Evolutionary conservation across 345 rosid genomes (phyloP).

Genomic region (Euphorbia pulcherrima): DNA sequence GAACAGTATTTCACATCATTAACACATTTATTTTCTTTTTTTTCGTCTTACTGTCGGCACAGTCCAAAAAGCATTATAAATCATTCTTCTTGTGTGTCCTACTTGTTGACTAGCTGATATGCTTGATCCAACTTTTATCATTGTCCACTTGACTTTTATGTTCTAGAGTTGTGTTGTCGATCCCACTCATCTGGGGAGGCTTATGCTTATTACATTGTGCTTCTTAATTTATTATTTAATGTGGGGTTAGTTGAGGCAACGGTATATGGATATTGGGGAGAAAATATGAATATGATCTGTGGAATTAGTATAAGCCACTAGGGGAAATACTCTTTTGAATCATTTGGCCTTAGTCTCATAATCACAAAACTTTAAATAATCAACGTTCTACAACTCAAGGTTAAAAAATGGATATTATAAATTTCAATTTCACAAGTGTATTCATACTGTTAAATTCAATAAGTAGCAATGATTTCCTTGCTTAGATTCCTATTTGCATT

Average conservation of each 20-base stretch:
- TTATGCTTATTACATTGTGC: background rate
- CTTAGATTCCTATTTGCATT: background rate
- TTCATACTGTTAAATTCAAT: background rate
- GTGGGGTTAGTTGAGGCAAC: background rate
- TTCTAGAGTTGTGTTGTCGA: background rate
- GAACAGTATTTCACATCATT: background rate
- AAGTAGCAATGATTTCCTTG: background rate
- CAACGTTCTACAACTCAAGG: background rate
- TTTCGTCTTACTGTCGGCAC: background rate
- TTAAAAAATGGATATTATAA: background rate
- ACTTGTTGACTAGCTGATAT: constrained; percentile 4
- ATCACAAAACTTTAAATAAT: background rate
- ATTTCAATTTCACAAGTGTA: background rate
- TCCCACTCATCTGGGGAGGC: background rate
- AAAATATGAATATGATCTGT: too few relatives aligned
- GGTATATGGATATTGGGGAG: background rate
- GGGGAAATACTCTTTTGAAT: background rate
- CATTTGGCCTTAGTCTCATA: background rate
- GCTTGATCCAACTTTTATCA: background rate
- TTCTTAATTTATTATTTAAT: background rate
- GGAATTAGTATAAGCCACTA: background rate
- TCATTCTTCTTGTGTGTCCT: background rate
- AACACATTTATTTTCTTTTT: background rate
- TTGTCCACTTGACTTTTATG: background rate
- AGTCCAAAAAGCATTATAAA: background rate